Base-by-base conservation (phyloP, 2,329 filamentous ascomycete genomes). In the Xylariomycetidae sp. region DNA sequence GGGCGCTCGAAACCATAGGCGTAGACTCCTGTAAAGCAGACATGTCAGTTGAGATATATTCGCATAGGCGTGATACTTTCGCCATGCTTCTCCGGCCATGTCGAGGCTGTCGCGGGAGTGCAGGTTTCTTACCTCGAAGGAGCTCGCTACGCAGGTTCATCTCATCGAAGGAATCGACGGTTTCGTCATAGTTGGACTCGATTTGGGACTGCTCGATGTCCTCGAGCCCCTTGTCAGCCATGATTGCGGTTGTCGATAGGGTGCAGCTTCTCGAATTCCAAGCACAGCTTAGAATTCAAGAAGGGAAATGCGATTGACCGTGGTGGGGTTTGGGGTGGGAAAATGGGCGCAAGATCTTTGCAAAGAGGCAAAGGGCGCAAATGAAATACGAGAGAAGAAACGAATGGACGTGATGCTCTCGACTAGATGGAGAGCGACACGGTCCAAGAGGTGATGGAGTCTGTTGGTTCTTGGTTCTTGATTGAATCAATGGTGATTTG, bases 101-200 rank as follows among this genome's bases (percentile, higher is more conserved):
- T n/a, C n/a, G n/a, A n/a, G n/a, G n/a, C n/a, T n/a, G n/a, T n/a
- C n/a, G n/a, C n/a, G n/a, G n/a, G n/a, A n/a, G n/a, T n/a, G n/a
- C n/a, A 29, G 27, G 40, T 36, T 39, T 42, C 75, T 69, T 74
- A 82, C 80, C 92, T 72, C 92, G 88, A 64, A 98, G 88, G 62
- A 98, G 85, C 77, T 98, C 92, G 49, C 88, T 64, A 81, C 94
- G 95, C 61, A 98, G 80, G 72, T 82, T 83, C 92, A 98, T 98
- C 58, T 89, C 79, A 72, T 98, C 92, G 73, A 98, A 98, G 44
- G 88, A 95, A 73, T 98, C 94, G 70, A 92, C 90, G 61, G 90
- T 89, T 80, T 97, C 89, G 80, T 98, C 92, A 76, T 97, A 98
- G 87, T 98, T 98, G 65, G 89, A 95, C 80, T 98, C 94, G 79